A percentile compares a stretch with the other conserved stretches of the same genome.
These are phyloP conservation scores for Misopates orontium DNA, from an alignment of 257 asterid species.

Conservation along the genomic window DNA sequence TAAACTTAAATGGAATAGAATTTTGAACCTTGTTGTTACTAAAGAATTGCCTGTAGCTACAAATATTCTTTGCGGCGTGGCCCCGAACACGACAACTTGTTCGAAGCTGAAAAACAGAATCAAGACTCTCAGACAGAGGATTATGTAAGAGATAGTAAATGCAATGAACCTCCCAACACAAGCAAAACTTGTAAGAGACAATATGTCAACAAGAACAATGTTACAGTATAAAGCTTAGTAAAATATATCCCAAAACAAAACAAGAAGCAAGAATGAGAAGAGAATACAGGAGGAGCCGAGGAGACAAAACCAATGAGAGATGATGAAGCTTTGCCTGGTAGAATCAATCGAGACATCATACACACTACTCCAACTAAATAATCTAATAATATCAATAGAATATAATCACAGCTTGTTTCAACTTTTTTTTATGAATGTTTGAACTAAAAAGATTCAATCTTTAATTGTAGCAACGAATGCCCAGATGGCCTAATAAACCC, in stretches of 20 bases:
- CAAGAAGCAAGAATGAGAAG: no score
- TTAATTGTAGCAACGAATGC: no score
- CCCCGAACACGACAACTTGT: conserved; percentile 31
- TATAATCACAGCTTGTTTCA: no score
- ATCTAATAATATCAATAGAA: no score
- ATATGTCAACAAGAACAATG: neutral
- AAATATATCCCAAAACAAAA: neutral
- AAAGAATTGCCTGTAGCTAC: conserved; percentile 36
- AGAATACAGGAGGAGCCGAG: conserved; percentile 64
- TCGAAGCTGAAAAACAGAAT: conserved; percentile 46
- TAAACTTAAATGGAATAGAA: no score
- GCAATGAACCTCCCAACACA: no score
- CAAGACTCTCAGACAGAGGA: neutral
- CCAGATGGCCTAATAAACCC: no score
- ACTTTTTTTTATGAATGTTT: no score
- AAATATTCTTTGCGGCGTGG: conserved; percentile 42
- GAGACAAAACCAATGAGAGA: conserved; percentile 85
- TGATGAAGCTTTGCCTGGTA: conserved; percentile 74
- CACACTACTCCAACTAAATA: no score
- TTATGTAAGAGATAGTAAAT: neutral
- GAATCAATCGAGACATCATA: conserved; percentile 81
- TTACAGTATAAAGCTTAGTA: neutral
- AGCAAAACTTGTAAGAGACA: neutral
- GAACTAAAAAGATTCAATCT: no score
- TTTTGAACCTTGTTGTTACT: no score